Conservation (phyloP, 176 grass and related monocot genomes). For the Carex kokanica region DNA sequence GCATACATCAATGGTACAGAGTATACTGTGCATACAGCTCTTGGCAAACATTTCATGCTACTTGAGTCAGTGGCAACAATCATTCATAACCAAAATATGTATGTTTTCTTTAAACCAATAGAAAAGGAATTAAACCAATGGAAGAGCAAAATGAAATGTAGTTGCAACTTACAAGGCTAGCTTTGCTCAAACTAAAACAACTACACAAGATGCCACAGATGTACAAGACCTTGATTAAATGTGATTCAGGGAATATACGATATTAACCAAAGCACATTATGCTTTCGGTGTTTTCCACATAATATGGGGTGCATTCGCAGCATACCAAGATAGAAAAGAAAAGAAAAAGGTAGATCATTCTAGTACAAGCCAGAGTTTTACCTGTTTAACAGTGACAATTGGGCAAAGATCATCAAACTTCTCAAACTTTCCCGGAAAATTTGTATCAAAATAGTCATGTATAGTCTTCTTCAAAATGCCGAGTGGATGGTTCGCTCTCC, state of each 20-base stretch:
- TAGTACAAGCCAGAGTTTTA: conserved; percentile 15
- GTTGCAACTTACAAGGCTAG: not conserved
- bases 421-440: conserved; percentile 51
- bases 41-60: not conserved
- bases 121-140: not conserved
- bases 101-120: not conserved
- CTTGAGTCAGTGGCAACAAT: not conserved
- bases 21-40: not conserved
- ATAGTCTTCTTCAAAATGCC: conserved; percentile 93
- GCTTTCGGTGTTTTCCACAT: not conserved
- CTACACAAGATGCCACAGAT: not conserved
- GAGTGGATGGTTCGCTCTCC: conserved; percentile 78
- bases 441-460: conserved; percentile 73
- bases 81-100: not conserved
- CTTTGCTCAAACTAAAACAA: not conserved
- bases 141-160: not conserved
- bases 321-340: conserved; percentile 10
- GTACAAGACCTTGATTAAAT: not conserved
- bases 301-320: not conserved
- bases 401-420: conserved; percentile 96
- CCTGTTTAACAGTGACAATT: conserved; percentile 87
- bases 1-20: not conserved
- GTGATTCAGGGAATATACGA: not conserved
- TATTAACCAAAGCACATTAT: not conserved
- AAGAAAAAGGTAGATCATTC: not conserved